phyloP scores from a whole-genome alignment of 78 protist species.

The Dictyostelium brefeldianum region DNA sequence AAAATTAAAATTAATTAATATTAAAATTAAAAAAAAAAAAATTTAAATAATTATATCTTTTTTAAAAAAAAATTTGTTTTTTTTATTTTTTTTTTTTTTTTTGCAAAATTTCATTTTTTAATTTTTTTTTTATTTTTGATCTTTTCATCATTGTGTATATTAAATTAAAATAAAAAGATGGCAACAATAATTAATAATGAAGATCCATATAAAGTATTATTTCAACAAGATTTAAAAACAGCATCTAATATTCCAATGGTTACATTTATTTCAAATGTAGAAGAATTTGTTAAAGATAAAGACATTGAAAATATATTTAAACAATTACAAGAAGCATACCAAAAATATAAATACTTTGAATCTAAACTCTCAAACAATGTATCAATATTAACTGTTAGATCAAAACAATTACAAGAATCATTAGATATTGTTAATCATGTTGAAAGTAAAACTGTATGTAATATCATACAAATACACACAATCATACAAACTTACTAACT shows the following conservation, averaged over 20 bases:
- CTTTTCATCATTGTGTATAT: background rate
- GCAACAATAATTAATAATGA: background rate
- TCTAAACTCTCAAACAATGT: conserved; percentile 55
- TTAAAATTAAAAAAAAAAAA: background rate
- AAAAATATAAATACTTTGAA: conserved; percentile 74
- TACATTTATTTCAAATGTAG: conserved; percentile 66
- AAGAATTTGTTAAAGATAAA: conserved; percentile 63
- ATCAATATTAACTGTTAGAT: conserved; percentile 24
- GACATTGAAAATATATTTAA: conserved; percentile 59
- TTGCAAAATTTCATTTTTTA: background rate
- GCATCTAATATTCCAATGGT: conserved; percentile 66
- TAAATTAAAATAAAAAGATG: background rate
- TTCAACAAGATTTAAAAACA: conserved; percentile 33
- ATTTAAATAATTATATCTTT: background rate
- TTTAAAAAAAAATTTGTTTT: background rate
- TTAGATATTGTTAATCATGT: conserved; percentile 55
- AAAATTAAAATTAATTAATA: no score
- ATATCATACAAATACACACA: background rate
- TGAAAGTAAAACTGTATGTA: conserved; percentile 29
- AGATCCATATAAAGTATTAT: conserved; percentile 60
- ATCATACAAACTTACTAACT: background rate
- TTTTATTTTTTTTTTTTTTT: no score
- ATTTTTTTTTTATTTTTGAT: background rate
- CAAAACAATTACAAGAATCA: conserved; percentile 77
- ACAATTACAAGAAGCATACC: conserved; percentile 52